These are phyloP conservation scores for Chlamydomonas sphaeroides DNA, from an alignment of 139 green algal species.

Conservation along the genomic window DNA sequence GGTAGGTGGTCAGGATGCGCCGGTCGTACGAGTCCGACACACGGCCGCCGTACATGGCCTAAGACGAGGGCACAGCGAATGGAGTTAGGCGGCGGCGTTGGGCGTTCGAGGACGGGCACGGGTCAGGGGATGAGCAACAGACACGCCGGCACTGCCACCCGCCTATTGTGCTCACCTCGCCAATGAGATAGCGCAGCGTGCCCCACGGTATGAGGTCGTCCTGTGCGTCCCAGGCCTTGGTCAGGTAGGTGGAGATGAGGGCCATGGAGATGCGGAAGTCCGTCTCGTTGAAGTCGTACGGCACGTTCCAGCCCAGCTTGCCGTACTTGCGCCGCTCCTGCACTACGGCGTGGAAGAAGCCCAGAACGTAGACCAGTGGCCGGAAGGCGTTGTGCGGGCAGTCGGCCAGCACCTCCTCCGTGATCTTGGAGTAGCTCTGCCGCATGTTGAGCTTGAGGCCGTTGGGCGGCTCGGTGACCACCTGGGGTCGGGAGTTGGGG, in stretches of 20 bases:
- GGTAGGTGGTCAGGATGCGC: slow-evolving; percentile 87
- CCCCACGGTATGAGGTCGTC: slow-evolving; percentile 81
- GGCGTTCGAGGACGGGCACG: too few relatives aligned
- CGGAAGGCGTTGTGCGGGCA: slow-evolving; percentile 86
- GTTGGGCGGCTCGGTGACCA: slow-evolving; percentile 92
- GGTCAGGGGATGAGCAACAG: too few relatives aligned
- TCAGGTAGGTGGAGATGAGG: slow-evolving; percentile 86
- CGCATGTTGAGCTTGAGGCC: slow-evolving; percentile 93
- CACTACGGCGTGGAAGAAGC: slow-evolving; percentile 91
- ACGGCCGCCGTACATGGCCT: slow-evolving; percentile 80
- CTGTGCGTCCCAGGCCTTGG: slow-evolving; percentile 75
- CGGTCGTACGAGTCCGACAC: slow-evolving; percentile 88
- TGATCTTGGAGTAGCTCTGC: slow-evolving; percentile 88
- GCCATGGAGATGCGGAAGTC: slow-evolving; percentile 91
- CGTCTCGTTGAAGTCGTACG: slow-evolving; percentile 96
- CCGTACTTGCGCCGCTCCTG: slow-evolving; percentile 93
- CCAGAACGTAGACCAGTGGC: slow-evolving; percentile 87
- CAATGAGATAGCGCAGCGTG: slow-evolving; percentile 91
- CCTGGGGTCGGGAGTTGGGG: too few relatives aligned
- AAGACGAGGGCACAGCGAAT: background rate
- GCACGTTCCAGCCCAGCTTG: slow-evolving; percentile 93
- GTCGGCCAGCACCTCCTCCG: slow-evolving; percentile 76
- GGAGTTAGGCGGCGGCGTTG: background rate
- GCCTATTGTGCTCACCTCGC: too few relatives aligned
- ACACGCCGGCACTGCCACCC: too few relatives aligned